Base-by-base conservation (phyloP, 2,329 filamentous ascomycete species). In the Colletotrichum nymphaeae region DNA sequence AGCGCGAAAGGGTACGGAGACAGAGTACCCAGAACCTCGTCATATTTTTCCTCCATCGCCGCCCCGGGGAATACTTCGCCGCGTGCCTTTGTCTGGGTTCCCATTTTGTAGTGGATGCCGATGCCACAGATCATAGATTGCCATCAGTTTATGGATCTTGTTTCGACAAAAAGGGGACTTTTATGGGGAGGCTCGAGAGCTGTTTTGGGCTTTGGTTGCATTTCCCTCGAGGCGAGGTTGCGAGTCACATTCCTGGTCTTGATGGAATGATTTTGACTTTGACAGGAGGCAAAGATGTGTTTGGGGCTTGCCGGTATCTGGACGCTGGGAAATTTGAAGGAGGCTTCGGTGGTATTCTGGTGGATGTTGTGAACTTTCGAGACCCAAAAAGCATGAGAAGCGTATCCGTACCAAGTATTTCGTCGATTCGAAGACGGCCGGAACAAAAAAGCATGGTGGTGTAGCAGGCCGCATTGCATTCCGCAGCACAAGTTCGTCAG, bases 221-320 rank as follows among this genome's bases (percentile, higher is more conserved):
- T 63, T 59, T 59, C 30, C 35, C 52, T 63, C 53, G 24, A 53
- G 65, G 42, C 37, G 16, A 19, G 56, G 26, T 37, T 63, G 59
- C 69, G 70, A 73, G 70, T 69, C 66, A 73, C 30, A 60, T 64
- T 60, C 70, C 70, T n/a, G 46, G 70, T 30, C 37, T 42, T 19
- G 16, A 69, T 69, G 70, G 70, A 69, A 22, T 60, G 42, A 24
- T 35, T 73, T 73, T 59, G 60, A 69, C 70, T 73, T 69, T 69
- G 58, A 57, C n/a, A 26, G 66, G 28, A 28, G 22, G 16, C 22
- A 30, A 28, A 28, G 12, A 58, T 35, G 37, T 37, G 52, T 67
- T 68, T 63, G 58, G 37, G 65, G 37, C 64, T 46, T 62, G 57
- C 46, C 30, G 30, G 46, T 19, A 26, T 62, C 52, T 67, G 57